Percentiles rank a stretch among this genome's conserved stretches.
Evolutionary conservation across 352 stramenopile genomes (phyloP).

Genomic region (Pythium angustatum): DNA sequence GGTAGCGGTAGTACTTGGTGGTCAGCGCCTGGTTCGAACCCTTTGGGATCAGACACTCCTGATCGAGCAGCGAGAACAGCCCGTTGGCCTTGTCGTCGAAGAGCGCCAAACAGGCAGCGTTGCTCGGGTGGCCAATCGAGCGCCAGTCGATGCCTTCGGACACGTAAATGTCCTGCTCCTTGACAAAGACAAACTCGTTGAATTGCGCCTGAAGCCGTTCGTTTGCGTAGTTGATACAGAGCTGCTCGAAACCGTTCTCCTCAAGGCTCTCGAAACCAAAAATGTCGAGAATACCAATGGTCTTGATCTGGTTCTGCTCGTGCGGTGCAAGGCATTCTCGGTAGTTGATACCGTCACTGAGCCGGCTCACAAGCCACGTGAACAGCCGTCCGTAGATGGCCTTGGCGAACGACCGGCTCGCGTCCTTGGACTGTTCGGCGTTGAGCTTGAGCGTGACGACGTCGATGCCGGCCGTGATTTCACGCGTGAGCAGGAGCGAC

Average conservation of each 20-base stretch:
- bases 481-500: conserved; percentile 84
- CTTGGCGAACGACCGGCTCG: conserved; percentile 94
- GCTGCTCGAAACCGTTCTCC: conserved; percentile 82
- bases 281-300: conserved; percentile 88
- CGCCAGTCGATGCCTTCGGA: conserved; percentile 86
- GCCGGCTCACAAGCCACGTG: conserved; percentile 90
- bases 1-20: conserved; percentile 83
- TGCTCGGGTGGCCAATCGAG: conserved; percentile 79
- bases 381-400: conserved; percentile 96
- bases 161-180: conserved; percentile 83
- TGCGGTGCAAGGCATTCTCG: conserved; percentile 44
- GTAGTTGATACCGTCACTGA: conserved; percentile 85
- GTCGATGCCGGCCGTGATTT: conserved; percentile 93
- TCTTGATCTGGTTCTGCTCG: conserved; percentile 52
- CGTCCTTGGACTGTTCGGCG: conserved; percentile 81
- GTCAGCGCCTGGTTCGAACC: conserved; percentile 77
- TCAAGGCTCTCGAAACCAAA: conserved; percentile 89
- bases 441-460: conserved; percentile 80
- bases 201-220: conserved; percentile 86
- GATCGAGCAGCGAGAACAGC: conserved; percentile 80
- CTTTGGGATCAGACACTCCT: conserved; percentile 85
- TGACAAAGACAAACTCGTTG: conserved; percentile 89
- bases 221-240: conserved; percentile 90
- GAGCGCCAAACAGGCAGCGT: conserved; percentile 72
- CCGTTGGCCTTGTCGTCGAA: conserved; percentile 84